A percentile compares a stretch with the other conserved stretches of the same genome.
Evolutionary conservation across 208 protist genomes (phyloP).

Genomic region (Acanthamoeba triangularis): DNA sequence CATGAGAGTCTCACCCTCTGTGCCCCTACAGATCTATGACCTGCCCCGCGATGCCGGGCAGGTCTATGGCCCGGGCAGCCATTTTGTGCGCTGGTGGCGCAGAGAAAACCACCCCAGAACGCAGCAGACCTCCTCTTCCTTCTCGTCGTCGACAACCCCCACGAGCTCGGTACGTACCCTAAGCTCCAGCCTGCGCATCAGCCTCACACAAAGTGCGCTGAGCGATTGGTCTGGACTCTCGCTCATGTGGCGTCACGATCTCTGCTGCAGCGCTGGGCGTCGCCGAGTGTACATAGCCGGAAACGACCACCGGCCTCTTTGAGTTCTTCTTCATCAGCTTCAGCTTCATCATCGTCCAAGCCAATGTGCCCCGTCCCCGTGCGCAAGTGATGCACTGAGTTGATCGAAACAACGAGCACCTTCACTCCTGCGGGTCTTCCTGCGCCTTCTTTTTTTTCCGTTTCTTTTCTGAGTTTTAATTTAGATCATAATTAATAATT

Average conservation of each 20-base stretch:
- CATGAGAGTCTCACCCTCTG: no score
- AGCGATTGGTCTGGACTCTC: background rate
- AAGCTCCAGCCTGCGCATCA: background rate
- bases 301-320: background rate
- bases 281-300: background rate
- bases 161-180: background rate
- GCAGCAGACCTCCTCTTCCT: background rate
- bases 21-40: background rate
- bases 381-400: no score
- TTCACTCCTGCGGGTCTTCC: no score
- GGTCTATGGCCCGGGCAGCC: slow-evolving; percentile 18
- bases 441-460: no score
- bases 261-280: background rate
- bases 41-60: slow-evolving; percentile 18
- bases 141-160: background rate
- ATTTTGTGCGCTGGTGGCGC: slow-evolving; percentile 50
- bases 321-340: no score
- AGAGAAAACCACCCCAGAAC: background rate
- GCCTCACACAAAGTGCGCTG: no score
- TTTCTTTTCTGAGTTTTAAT: no score
- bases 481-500: no score
- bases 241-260: no score
- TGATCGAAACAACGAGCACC: no score
- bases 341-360: background rate
- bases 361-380: no score